These are phyloP conservation scores for Sporothrix brasiliensis DNA, from an alignment of 2,329 filamentous ascomycete species.

Conservation along the genomic window DNA sequence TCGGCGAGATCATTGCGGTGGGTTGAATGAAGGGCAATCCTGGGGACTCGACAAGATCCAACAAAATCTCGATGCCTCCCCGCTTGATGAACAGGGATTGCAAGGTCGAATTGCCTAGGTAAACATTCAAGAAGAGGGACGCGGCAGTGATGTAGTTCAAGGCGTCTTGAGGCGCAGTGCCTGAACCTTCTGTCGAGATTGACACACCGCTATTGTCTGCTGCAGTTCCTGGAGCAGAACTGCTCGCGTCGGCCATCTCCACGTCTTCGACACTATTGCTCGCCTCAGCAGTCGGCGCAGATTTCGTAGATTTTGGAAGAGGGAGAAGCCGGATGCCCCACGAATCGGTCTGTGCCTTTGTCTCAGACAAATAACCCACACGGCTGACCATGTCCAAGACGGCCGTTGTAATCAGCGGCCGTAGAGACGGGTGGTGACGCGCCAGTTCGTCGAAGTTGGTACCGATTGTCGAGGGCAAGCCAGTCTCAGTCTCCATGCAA, in stretches of 20 bases:
- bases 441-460: conserved; percentile 90
- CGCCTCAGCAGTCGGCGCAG: neutral
- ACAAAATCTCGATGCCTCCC: conserved; percentile 78
- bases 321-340: conserved; percentile 80
- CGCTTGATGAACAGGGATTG: conserved; percentile 74
- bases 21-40: conserved; percentile 76
- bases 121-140: conserved; percentile 73
- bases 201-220: neutral
- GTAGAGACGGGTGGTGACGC: conserved; percentile 85
- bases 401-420: conserved; percentile 78
- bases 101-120: conserved; percentile 73
- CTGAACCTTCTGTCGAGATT: conserved; percentile 29
- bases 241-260: conserved; percentile 63
- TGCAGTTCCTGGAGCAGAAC: neutral
- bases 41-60: conserved; percentile 81
- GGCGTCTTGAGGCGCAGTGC: conserved; percentile 47
- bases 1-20: conserved; percentile 66
- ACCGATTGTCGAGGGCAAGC: conserved; percentile 73
- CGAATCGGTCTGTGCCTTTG: conserved; percentile 67
- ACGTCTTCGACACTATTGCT: conserved; percentile 54
- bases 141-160: conserved; percentile 74
- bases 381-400: conserved; percentile 86
- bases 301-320: conserved; percentile 42
- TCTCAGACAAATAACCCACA: conserved; percentile 72
- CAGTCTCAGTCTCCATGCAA: conserved; percentile 71